Evolutionary conservation across 1,284 basidiomycete species (phyloP).

Genomic region (Afroboletus lepidellus): DNA sequence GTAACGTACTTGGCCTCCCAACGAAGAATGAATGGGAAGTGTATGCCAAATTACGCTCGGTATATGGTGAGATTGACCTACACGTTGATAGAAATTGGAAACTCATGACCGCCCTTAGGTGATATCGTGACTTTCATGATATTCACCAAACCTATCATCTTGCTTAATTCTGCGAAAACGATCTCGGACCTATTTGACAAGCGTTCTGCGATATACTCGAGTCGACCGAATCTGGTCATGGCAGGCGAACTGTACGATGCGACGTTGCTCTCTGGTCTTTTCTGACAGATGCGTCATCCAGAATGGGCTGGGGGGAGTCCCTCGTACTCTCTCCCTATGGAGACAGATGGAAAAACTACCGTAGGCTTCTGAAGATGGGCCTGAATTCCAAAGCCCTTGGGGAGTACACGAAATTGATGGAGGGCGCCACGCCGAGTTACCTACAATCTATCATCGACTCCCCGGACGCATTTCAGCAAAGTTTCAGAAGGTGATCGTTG

Average conservation of each 20-base stretch:
- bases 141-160: conserved; percentile 2
- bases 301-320: conserved; percentile 3
- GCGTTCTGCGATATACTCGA: conserved; percentile 1
- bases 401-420: background rate
- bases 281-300: background rate
- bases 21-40: conserved; percentile 1
- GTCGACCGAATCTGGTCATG: conserved; percentile 1
- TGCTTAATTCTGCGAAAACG: conserved; percentile 1
- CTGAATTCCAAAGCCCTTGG: background rate
- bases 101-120: background rate
- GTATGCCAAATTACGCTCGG: background rate
- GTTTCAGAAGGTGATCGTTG: background rate
- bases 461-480: background rate
- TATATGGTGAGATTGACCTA: background rate
- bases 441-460: conserved; percentile 1
- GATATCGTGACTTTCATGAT: conserved; percentile 1
- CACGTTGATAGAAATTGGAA: background rate
- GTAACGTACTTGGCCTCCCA: background rate
- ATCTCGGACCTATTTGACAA: conserved; percentile 1
- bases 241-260: conserved; percentile 1
- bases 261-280: background rate
- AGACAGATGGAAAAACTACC: conserved; percentile 2
- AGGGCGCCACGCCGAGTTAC: background rate
- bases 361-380: conserved; percentile 1
- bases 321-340: conserved; percentile 3